These are phyloP conservation scores for Scenedesmus sp. DNA, from an alignment of 163 green algal species.

Conservation along the genomic window DNA sequence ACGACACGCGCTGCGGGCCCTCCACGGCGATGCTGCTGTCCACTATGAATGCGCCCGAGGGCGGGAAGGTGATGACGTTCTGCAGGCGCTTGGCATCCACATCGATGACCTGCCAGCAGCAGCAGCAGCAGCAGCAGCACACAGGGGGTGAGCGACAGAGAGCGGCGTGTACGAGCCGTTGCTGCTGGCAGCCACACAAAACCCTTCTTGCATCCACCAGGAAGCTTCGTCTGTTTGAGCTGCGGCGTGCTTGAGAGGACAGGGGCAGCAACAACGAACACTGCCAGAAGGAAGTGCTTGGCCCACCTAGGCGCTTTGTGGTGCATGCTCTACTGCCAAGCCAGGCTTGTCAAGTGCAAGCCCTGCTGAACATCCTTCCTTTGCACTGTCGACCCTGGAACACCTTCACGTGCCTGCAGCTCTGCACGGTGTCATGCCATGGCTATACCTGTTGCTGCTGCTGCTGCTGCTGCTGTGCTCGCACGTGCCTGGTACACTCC, in stretches of 20 bases:
- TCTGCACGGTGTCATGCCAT: background rate
- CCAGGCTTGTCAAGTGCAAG: no score
- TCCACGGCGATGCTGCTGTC: conserved; percentile 70
- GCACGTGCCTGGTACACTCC: conserved; percentile 85
- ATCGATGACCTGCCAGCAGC: conserved; percentile 83
- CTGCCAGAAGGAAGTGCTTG: background rate
- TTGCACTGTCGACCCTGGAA: no score
- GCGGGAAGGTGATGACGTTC: conserved; percentile 91
- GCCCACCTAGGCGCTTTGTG: background rate
- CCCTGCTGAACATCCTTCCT: no score
- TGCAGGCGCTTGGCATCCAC: conserved; percentile 62
- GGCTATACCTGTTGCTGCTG: no score
- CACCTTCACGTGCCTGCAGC: background rate
- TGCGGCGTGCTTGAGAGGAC: no score
- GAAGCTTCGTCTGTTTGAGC: no score
- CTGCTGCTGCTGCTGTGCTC: background rate
- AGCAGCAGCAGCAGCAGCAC: background rate
- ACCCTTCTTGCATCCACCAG: no score
- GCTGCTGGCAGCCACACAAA: background rate
- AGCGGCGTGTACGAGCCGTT: no score
- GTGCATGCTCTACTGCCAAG: background rate
- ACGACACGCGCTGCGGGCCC: conserved; percentile 70
- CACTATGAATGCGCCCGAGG: conserved; percentile 84
- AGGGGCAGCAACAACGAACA: background rate
- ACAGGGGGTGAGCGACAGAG: background rate